A percentile compares a stretch with the other conserved stretches of the same genome.
Evolutionary conservation across 2,329 filamentous ascomycete species (phyloP).

Genomic region (Fusarium succisae): DNA sequence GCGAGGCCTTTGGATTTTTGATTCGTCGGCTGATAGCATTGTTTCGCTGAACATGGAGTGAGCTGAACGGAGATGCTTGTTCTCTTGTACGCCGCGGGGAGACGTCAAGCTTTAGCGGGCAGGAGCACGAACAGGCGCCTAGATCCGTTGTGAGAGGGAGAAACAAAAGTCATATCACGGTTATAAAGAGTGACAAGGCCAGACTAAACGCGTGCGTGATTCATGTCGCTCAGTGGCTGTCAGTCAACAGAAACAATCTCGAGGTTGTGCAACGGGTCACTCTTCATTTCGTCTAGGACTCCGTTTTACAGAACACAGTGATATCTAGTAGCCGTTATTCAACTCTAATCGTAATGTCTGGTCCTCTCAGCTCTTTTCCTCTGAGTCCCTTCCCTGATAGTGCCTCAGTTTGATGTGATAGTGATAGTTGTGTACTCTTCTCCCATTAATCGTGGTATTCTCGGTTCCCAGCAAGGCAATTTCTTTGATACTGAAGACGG

Average conservation of each 20-base stretch:
- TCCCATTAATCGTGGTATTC: not conserved
- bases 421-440: constrained; percentile 4
- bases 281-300: constrained; percentile 11
- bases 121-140: constrained; percentile 7
- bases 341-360: not conserved
- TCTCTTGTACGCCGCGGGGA: constrained; percentile 7
- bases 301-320: constrained; percentile 4
- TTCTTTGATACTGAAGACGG: constrained; percentile 22
- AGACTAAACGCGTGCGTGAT: constrained; percentile 6
- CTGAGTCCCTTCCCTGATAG: not conserved
- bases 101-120: not conserved
- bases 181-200: constrained; percentile 3
- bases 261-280: constrained; percentile 14
- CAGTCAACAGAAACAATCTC: constrained; percentile 27
- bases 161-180: not conserved
- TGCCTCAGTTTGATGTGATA: constrained; percentile 22
- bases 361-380: not conserved
- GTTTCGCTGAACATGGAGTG: constrained; percentile 21
- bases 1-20: not conserved
- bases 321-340: not conserved
- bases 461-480: not conserved
- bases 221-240: not conserved
- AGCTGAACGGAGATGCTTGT: constrained; percentile 8
- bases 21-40: constrained; percentile 11
- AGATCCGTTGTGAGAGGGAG: not conserved